Base-by-base conservation (phyloP, 2,329 filamentous ascomycete species). In the Trichoderma asperellum region DNA sequence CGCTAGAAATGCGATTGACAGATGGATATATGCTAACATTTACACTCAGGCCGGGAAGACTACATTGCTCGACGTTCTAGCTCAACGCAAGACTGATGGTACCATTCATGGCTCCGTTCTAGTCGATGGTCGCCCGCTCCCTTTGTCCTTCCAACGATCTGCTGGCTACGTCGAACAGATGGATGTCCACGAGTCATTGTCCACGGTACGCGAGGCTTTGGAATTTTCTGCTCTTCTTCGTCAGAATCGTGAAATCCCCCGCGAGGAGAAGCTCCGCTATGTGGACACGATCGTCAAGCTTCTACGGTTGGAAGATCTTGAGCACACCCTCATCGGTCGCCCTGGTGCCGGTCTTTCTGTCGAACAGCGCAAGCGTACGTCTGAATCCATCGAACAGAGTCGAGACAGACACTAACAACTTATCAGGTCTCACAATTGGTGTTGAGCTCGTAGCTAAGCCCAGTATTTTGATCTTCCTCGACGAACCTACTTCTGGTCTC, bases 161-260 rank as follows among this genome's bases (percentile, higher is more conserved):
- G 92, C 91, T 0, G 92, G 92, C 37, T 94, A 94, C 74, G 91
- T 91, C 70, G 91, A 94, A 76, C 92, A 96, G 77, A 89, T 94
- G 71, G 92, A 96, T 80, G 84, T 95, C 1, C 92, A 95, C 75
- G 85, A 93, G 68, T 83, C 87, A 1, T 92, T 87, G 0, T 85
- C 89, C 0, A 95, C 89, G 0, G 88, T 92, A 0, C 82, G 88
- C 8, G 89, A 91, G 72, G 88, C 89, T 0, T 79, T 91, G 0
- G 83, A 84, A 52, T 91, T 92, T 73, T 90, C 88, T 1, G 89
- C 89, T 1, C 81, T 89, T 1, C 81, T 95, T 10, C 87, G 92
- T 64, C 92, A 95, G 76, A 88, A 88, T 29, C 87, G 87, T 10
- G 83, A 89, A 27, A 85, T 88, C 1, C 81, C 90, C 0, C 84